phyloP scores from a whole-genome alignment of 176 grass and related monocot genomes.

The Carex parvula region DNA sequence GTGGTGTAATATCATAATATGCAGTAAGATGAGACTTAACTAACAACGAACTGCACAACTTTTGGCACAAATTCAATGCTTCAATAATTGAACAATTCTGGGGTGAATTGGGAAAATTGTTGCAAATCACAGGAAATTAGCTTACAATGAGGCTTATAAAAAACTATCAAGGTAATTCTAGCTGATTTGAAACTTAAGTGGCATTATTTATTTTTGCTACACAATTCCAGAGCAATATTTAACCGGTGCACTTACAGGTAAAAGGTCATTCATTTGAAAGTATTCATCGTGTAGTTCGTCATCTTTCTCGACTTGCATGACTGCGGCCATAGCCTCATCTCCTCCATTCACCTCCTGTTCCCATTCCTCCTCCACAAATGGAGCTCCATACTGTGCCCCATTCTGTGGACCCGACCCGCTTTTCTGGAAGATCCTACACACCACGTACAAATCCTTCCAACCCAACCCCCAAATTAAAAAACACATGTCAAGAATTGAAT shows the following conservation, averaged over 20 bases:
- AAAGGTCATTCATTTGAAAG: constrained; percentile 36
- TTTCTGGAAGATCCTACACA: constrained; percentile 96
- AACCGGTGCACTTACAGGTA: constrained; percentile 42
- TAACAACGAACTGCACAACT: not conserved
- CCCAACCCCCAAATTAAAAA: constrained; percentile 32
- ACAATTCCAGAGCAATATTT: not conserved
- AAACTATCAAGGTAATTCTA: not conserved
- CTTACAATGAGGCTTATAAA: not conserved
- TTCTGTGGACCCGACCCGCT: constrained; percentile 69
- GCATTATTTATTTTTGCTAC: not conserved
- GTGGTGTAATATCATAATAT: not conserved
- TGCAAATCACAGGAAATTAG: not conserved
- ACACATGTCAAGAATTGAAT: not conserved
- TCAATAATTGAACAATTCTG: not conserved
- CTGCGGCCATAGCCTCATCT: constrained; percentile 34
- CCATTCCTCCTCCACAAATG: constrained; percentile 95
- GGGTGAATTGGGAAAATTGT: no score
- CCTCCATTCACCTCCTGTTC: constrained; percentile 53
- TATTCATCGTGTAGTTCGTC: constrained; percentile 43
- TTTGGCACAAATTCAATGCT: not conserved
- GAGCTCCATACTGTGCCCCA: constrained; percentile 89
- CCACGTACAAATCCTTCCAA: constrained; percentile 70
- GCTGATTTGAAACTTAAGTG: not conserved
- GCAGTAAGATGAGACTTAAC: not conserved
- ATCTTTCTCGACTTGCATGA: constrained; percentile 29